Evolutionary conservation across 2,329 filamentous ascomycete species (phyloP).

Genomic region (Trichothecium roseum): DNA sequence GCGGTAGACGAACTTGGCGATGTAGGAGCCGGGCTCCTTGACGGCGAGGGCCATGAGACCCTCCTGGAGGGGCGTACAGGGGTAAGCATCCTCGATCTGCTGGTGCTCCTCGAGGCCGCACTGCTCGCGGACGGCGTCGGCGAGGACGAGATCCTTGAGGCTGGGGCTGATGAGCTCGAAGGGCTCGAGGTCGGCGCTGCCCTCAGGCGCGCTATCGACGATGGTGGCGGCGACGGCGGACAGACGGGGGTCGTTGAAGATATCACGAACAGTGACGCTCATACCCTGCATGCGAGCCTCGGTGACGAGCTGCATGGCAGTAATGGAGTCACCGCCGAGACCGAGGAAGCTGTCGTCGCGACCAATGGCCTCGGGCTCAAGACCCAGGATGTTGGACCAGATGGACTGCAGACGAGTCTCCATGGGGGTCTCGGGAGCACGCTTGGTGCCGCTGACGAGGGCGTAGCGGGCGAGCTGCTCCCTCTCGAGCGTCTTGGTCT

Average conservation of each 20-base stretch:
- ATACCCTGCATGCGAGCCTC: conserved; percentile 2
- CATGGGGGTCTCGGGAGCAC: conserved; percentile 1
- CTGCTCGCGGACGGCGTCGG: not conserved
- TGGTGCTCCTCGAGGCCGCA: not conserved
- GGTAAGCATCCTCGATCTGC: conserved; percentile 33
- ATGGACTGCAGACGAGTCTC: conserved; percentile 7
- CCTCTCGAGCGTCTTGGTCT: not conserved
- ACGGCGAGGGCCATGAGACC: conserved; percentile 30
- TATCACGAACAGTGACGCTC: conserved; percentile 3
- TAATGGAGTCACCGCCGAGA: conserved; percentile 13
- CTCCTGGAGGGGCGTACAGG: conserved; percentile 37
- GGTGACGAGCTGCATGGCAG: conserved; percentile 10
- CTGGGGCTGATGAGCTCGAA: no score
- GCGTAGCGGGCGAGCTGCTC: not conserved
- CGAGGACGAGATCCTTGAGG: no score
- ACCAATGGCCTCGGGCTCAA: conserved; percentile 5
- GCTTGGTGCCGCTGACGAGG: conserved; percentile 1
- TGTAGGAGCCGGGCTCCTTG: not conserved
- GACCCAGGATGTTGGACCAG: conserved; percentile 8
- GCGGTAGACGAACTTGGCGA: conserved; percentile 1
- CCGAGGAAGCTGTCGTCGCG: conserved; percentile 9
- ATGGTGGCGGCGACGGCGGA: not conserved
- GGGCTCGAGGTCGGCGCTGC: no score
- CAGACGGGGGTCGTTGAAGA: conserved; percentile 6
- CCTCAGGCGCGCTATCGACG: not conserved